phyloP scores from a whole-genome alignment of 2,329 filamentous ascomycete species.

The Cladosporium austrohemisphaericum region DNA sequence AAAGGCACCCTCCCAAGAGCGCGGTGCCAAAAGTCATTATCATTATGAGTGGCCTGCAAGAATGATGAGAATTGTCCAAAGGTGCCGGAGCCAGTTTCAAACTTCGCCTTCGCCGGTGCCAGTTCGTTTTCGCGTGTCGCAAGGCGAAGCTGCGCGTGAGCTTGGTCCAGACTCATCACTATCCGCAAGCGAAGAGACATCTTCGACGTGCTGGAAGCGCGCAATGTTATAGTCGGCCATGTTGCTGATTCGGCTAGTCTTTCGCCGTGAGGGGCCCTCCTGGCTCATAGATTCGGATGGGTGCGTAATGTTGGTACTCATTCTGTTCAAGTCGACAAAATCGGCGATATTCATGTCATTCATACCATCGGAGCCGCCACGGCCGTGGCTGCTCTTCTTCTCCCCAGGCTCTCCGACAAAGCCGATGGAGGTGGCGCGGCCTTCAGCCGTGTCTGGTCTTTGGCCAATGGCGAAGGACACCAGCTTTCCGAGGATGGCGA shows the following conservation, averaged over 20 bases:
- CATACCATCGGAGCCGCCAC: constrained; percentile 12
- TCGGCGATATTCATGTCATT: constrained; percentile 18
- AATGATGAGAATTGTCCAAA: not conserved
- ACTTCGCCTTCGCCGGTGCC: constrained; percentile 7
- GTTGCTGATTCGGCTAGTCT: constrained; percentile 11
- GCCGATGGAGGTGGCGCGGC: constrained; percentile 20
- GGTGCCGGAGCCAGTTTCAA: no score
- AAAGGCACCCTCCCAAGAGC: no score
- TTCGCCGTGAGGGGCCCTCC: constrained; percentile 5
- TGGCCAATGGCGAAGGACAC: constrained; percentile 27
- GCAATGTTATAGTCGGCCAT: constrained; percentile 18
- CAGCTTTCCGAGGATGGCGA: constrained; percentile 30
- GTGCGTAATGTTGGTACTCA: constrained; percentile 21
- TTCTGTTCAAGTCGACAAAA: constrained; percentile 20
- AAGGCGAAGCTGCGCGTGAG: constrained; percentile 10
- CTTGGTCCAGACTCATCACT: constrained; percentile 5
- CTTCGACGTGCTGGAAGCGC: constrained; percentile 21
- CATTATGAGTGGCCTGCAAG: no score
- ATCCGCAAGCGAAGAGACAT: constrained; percentile 17
- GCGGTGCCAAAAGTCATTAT: no score
- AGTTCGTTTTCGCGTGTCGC: constrained; percentile 2
- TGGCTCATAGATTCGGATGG: constrained; percentile 13
- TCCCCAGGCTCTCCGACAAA: constrained; percentile 14
- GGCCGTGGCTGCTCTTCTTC: not conserved
- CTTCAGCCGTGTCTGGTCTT: constrained; percentile 12